Evolutionary conservation across 441 rosid species (phyloP).

Genomic region (Populus hybrid): DNA sequence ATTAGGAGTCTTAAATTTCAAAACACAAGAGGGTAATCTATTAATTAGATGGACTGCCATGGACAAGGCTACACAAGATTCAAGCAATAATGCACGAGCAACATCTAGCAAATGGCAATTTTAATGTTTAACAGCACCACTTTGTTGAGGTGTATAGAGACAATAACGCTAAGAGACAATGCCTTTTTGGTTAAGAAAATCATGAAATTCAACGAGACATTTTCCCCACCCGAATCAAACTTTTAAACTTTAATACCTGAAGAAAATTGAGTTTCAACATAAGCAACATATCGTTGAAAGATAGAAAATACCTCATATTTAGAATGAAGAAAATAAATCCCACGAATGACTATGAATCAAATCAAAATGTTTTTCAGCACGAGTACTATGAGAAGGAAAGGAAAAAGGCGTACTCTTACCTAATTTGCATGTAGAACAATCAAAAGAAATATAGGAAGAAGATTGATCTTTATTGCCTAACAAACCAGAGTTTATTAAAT

Average conservation of each 20-base stretch:
- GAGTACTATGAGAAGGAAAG: not conserved
- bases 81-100: not conserved
- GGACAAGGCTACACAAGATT: not conserved
- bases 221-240: not conserved
- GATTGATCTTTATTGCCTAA: not conserved
- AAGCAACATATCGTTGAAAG: not conserved
- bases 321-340: not conserved
- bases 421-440: not conserved
- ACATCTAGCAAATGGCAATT: not conserved
- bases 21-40: not conserved
- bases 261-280: not conserved
- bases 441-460: not conserved
- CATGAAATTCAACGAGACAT: not conserved
- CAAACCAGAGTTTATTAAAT: not conserved
- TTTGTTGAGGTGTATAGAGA: not conserved
- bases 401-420: not conserved
- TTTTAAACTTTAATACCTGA: not conserved
- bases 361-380: not conserved
- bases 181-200: not conserved
- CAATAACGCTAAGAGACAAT: not conserved
- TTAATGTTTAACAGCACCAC: not conserved
- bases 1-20: not conserved
- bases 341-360: constrained; percentile 5
- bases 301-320: constrained; percentile 1
- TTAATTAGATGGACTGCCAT: not conserved